Base-by-base conservation (phyloP, 2,329 filamentous ascomycete genomes). In the Penicillium sp. region DNA sequence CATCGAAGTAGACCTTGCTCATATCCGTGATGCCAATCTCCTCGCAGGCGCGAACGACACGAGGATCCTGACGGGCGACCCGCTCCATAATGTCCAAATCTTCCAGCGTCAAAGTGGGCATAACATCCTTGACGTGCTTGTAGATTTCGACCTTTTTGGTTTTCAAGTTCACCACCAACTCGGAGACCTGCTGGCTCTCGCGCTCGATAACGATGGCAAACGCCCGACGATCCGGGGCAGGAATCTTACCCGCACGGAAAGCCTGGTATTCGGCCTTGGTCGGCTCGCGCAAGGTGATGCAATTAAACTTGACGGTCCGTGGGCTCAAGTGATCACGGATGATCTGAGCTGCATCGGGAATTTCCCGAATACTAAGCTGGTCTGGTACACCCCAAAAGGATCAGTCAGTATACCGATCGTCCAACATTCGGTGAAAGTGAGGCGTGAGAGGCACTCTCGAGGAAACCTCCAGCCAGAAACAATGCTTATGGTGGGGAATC, bases 231-330 rank as follows among this genome's bases (percentile, higher is more conserved):
- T 62, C 61, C 4, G 66, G 66, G 18, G 57, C 54, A n/a, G 64
- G 60, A 2, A 58, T 58, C n/a, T 50, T 50, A 3, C 63, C 61
- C 12, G 52, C 50, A 24, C 59, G 60, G 46, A 77, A 66, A n/a
- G 63, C 59, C 26, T 53, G 38, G 47, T 66, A 66, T 40, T 66
- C 61, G 25, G 50, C 50, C 49, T 66, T 66, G 80, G 1, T 48
- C 9, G 63, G 64, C 40, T 67, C 77, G 76, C 50, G 85, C 78
- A 47, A 84, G 80, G 38, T 79, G 82, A 66, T 55, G 53, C 63
- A 67, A 53, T 66, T 65, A 54, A 68, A 68, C 28, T 67, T 67
- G 53, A 66, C 42, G 9, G 59, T 52, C 46, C 59, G 61, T 24
- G 62, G 63, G 43, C 47, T 58, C n/a, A 51, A 55, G 49, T 62